These are phyloP conservation scores for Clarireedia homoeocarpa DNA, from an alignment of 2,329 filamentous ascomycete species.

Conservation along the genomic window DNA sequence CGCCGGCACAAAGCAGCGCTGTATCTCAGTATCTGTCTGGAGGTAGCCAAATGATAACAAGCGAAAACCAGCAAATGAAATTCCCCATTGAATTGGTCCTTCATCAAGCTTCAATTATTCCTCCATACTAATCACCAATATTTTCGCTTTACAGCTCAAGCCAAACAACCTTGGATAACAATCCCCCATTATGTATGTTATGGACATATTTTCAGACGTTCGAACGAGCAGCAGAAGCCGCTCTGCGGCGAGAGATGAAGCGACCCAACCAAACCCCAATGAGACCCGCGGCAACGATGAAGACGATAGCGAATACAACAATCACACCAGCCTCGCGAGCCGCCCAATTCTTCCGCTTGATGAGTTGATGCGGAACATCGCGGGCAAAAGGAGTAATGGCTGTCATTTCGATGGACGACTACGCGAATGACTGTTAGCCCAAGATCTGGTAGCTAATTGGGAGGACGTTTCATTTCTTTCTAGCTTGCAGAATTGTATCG, in stretches of 20 bases:
- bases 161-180: not conserved
- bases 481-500: too few species aligned
- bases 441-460: not conserved
- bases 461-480: too few species aligned
- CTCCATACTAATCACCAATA: not conserved
- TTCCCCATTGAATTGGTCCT: not conserved
- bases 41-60: not conserved
- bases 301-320: constrained; percentile 54
- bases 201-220: not conserved
- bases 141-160: not conserved
- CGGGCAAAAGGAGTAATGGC: constrained; percentile 11
- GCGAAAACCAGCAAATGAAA: not conserved
- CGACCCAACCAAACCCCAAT: constrained; percentile 41
- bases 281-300: constrained; percentile 44
- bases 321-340: constrained; percentile 49
- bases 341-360: constrained; percentile 51
- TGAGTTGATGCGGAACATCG: constrained; percentile 33
- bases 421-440: not conserved
- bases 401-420: constrained; percentile 15
- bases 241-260: constrained; percentile 29
- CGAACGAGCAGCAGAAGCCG: not conserved
- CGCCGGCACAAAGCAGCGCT: too few species aligned
- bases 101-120: not conserved
- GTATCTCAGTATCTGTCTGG: not conserved
- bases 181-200: not conserved